Evolutionary conservation across 192 early-diverging fungal genomes (phyloP).

Genomic region (Backusella tarrabulga): DNA sequence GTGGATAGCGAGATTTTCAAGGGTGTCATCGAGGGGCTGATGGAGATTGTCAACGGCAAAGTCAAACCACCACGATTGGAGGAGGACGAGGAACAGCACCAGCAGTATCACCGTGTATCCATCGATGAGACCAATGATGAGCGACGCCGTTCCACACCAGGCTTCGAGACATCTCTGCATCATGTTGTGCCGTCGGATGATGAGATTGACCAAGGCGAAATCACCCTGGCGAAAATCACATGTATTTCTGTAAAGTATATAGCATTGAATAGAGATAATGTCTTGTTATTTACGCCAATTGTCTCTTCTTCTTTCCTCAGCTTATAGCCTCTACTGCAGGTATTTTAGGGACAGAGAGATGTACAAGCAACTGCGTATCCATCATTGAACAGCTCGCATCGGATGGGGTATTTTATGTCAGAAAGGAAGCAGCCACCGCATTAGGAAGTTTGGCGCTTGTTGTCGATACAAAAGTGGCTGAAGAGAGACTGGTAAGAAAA

Average conservation of each 20-base stretch:
- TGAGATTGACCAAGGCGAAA: conserved; percentile 36
- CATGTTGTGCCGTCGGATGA: conserved; percentile 5
- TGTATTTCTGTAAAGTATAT: conserved; percentile 31
- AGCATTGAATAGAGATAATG: too few relatives aligned
- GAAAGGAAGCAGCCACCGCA: conserved; percentile 49
- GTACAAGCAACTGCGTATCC: conserved; percentile 43
- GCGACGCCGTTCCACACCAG: conserved; percentile 14
- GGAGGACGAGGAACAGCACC: neutral
- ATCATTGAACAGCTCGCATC: conserved; percentile 45
- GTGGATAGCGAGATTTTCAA: conserved; percentile 51
- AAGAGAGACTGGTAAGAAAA: conserved; percentile 42
- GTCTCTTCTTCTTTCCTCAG: conserved; percentile 21
- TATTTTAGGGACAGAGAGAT: conserved; percentile 45
- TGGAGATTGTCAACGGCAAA: conserved; percentile 24
- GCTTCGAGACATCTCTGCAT: conserved; percentile 19
- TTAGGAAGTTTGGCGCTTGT: conserved; percentile 41
- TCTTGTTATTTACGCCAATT: neutral
- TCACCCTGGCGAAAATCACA: conserved; percentile 37
- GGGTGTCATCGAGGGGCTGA: conserved; percentile 49
- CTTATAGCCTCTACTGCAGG: conserved; percentile 44
- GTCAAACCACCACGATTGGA: conserved; percentile 9
- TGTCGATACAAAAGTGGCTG: conserved; percentile 28
- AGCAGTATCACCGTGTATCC: conserved; percentile 15
- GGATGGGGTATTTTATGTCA: conserved; percentile 53
- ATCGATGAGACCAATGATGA: neutral